phyloP scores from a whole-genome alignment of 441 rosid species.

The Euphorbia corollata region DNA sequence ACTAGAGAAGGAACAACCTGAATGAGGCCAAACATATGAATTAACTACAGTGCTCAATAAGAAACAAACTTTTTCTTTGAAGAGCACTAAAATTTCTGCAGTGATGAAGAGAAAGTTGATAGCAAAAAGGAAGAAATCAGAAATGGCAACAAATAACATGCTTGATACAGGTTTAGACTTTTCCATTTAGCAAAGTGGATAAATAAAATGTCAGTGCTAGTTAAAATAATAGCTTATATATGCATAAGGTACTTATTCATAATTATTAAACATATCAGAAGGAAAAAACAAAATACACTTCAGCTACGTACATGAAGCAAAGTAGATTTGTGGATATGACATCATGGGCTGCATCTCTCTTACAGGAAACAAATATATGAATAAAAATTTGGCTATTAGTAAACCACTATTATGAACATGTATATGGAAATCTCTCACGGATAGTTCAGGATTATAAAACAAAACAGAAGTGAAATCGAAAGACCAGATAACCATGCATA shows the following conservation, averaged over 20 bases:
- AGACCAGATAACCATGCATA: neutral
- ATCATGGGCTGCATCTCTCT: neutral
- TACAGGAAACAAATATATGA: neutral
- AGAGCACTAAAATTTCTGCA: neutral
- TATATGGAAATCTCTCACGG: neutral
- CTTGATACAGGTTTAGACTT: too few relatives aligned
- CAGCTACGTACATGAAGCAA: conserved; percentile 42
- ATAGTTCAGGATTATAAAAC: neutral
- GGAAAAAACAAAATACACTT: too few relatives aligned
- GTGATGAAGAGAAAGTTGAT: neutral
- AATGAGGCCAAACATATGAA: neutral
- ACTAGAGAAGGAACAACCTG: neutral
- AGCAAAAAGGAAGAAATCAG: neutral
- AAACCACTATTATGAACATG: too few relatives aligned
- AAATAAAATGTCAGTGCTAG: too few relatives aligned
- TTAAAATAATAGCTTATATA: too few relatives aligned
- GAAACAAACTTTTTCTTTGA: neutral
- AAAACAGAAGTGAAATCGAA: too few relatives aligned
- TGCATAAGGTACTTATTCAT: too few relatives aligned
- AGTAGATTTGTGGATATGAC: conserved; percentile 25
- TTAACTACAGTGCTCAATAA: neutral
- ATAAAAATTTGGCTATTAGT: neutral
- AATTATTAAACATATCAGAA: too few relatives aligned
- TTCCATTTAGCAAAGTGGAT: too few relatives aligned
- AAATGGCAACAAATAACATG: neutral